phyloP scores from a whole-genome alignment of 2,329 filamentous ascomycete genomes.

The Apiospora hydei region DNA sequence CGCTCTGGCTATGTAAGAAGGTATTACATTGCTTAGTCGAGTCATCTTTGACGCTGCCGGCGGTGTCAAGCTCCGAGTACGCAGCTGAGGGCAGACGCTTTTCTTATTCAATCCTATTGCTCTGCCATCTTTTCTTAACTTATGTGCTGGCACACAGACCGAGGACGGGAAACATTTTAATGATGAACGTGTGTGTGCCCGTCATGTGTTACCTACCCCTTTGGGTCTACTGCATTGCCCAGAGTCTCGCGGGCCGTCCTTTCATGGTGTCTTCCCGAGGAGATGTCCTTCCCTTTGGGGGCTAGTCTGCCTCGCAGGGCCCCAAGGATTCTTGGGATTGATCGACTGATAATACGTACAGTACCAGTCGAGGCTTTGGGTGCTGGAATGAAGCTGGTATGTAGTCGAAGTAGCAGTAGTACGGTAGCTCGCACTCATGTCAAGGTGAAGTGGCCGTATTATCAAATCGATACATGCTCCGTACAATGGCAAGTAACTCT shows the following conservation, averaged over 20 bases:
- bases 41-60: slow-evolving; percentile 16
- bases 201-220: slow-evolving; percentile 9
- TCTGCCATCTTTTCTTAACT: background rate
- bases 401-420: background rate
- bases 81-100: background rate
- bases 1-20: background rate
- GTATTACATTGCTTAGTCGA: slow-evolving; percentile 20
- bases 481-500: background rate
- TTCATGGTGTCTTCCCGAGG: slow-evolving; percentile 4
- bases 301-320: background rate
- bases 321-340: background rate
- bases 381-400: slow-evolving; percentile 5
- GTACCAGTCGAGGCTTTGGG: background rate
- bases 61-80: slow-evolving; percentile 4
- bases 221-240: slow-evolving; percentile 6
- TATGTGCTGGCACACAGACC: background rate
- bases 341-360: background rate
- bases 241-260: slow-evolving; percentile 15
- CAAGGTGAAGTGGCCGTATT: too few species aligned
- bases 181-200: background rate
- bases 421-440: background rate
- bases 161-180: background rate
- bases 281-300: background rate
- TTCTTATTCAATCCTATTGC: background rate
- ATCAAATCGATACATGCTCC: background rate